Conservation (phyloP, 192 early-diverging fungal genomes). For the Coemansia sp. region DNA sequence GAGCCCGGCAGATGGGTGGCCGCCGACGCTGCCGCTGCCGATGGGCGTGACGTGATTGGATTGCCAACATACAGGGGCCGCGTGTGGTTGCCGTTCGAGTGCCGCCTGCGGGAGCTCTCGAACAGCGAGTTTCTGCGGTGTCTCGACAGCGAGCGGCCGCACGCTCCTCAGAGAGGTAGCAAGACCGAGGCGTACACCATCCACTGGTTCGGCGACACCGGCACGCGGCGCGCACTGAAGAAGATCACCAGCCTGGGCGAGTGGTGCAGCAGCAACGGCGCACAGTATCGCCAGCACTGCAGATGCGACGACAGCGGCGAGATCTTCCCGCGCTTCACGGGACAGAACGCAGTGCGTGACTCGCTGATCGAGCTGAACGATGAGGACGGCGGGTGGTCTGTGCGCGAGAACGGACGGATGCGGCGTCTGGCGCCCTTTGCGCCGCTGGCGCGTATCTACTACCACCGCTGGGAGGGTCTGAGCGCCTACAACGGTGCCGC, state of each 20-base stretch:
- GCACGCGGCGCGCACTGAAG: conserved; percentile 23
- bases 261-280: conserved; percentile 12
- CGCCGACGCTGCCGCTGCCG: background rate
- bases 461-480: conserved; percentile 30
- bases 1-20: conserved; percentile 18
- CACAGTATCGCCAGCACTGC: conserved; percentile 1
- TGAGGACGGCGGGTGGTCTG: conserved; percentile 27
- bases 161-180: background rate
- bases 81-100: conserved; percentile 21
- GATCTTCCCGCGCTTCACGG: conserved; percentile 18
- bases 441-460: conserved; percentile 21
- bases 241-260: conserved; percentile 23
- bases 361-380: conserved; percentile 27
- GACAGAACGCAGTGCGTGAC: conserved; percentile 24
- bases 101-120: conserved; percentile 10
- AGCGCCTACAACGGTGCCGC: conserved; percentile 10
- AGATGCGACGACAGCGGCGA: conserved; percentile 29
- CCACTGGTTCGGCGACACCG: conserved; percentile 27
- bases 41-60: background rate
- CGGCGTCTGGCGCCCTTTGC: background rate
- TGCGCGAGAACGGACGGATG: conserved; percentile 11
- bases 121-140: conserved; percentile 23
- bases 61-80: conserved; percentile 1
- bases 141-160: conserved; percentile 15
- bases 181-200: conserved; percentile 9